phyloP scores from a whole-genome alignment of 768 basidiomycete genomes.

The Gymnopilus dilepis region DNA sequence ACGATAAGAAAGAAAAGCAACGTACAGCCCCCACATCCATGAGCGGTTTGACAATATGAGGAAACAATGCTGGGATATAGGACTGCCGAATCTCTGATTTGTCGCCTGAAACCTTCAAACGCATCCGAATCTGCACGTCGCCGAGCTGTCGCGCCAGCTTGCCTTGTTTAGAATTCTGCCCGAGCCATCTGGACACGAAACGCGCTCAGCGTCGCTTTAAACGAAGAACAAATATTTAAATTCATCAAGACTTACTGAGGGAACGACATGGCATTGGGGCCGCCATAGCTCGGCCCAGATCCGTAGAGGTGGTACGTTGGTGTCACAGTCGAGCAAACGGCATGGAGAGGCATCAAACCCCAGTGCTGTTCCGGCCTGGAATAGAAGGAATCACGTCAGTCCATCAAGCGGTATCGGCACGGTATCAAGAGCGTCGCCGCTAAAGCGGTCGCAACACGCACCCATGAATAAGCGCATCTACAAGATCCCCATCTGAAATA shows the following conservation, averaged over 20 bases:
- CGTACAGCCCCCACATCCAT: constrained; percentile 75
- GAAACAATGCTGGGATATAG: constrained; percentile 89
- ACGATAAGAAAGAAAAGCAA: constrained; percentile 24
- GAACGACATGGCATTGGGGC: constrained; percentile 74
- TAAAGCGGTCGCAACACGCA: constrained; percentile 35
- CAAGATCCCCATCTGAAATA: constrained; percentile 93
- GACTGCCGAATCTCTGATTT: constrained; percentile 88
- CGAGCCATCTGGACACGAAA: constrained; percentile 78
- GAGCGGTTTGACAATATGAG: constrained; percentile 80
- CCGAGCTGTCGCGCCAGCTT: constrained; percentile 82
- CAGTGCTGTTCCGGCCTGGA: constrained; percentile 92
- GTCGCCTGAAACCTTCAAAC: constrained; percentile 90
- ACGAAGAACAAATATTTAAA: background rate
- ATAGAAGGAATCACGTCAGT: constrained; percentile 7
- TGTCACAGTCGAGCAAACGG: constrained; percentile 85
- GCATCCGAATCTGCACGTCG: constrained; percentile 95
- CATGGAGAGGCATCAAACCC: constrained; percentile 93
- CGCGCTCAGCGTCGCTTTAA: background rate
- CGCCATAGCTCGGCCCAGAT: constrained; percentile 64
- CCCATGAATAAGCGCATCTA: constrained; percentile 95
- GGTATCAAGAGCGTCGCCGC: constrained; percentile 1
- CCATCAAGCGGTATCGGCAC: constrained; percentile 1
- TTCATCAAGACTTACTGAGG: constrained; percentile 68
- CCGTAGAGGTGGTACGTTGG: constrained; percentile 90
- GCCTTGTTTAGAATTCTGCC: constrained; percentile 92